phyloP scores from a whole-genome alignment of 345 rosid genomes.

The Dipteronia dyeriana region DNA sequence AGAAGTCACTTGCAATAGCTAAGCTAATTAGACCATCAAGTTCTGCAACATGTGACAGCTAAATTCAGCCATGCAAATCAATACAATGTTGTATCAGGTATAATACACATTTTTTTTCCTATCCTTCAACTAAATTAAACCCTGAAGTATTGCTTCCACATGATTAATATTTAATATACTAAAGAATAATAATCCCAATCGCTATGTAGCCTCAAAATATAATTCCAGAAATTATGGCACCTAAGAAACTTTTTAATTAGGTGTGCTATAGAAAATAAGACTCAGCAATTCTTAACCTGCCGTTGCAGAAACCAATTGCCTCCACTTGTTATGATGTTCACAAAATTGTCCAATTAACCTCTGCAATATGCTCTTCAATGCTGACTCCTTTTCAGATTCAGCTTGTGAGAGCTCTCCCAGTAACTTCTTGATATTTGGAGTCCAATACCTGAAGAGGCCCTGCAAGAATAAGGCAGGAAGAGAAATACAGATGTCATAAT shows the following conservation, averaged over 20 bases:
- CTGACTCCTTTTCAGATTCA: conserved; percentile 75
- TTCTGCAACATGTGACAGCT: conserved; percentile 51
- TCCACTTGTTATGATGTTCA: conserved; percentile 78
- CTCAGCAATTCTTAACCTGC: conserved; percentile 51
- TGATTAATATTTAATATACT: neutral
- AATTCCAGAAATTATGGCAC: neutral
- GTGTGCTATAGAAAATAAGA: neutral
- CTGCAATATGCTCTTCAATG: conserved; percentile 76
- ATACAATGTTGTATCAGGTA: neutral
- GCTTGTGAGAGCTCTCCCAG: conserved; percentile 72
- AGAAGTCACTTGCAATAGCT: conserved; percentile 81
- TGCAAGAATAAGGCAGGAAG: conserved; percentile 32
- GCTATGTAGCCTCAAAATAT: neutral
- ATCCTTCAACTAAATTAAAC: neutral
- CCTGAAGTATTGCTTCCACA: neutral
- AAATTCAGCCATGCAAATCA: conserved; percentile 27
- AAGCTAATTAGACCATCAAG: conserved; percentile 90
- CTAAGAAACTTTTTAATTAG: neutral
- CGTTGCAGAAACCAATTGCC: conserved; percentile 67
- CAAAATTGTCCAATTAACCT: conserved; percentile 75
- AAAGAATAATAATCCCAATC: neutral
- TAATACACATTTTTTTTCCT: neutral
- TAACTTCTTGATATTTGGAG: conserved; percentile 71
- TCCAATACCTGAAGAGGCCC: conserved; percentile 94
- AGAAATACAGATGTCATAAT: neutral